phyloP scores from a whole-genome alignment of 495 filamentous ascomycete species.

The Astrothelium subdiscretum region DNA sequence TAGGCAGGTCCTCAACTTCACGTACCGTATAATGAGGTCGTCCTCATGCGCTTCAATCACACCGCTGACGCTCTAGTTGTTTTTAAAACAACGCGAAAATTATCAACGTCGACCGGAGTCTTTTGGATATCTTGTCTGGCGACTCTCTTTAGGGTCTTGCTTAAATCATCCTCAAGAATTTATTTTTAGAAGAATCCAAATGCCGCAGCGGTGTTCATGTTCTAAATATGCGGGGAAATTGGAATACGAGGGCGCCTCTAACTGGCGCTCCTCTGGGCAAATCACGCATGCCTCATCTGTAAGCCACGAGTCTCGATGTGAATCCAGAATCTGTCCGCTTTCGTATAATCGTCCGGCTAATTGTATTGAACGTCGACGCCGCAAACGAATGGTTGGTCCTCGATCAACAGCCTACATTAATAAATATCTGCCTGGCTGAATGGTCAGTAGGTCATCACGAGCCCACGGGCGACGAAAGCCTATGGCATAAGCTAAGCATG shows the following conservation, averaged over 20 bases:
- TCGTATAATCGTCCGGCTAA: neutral
- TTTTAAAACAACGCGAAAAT: neutral
- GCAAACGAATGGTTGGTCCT: neutral
- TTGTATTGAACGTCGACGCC: neutral
- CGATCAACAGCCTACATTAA: neutral
- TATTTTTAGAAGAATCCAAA: neutral
- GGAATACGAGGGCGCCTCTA: neutral
- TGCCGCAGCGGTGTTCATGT: neutral
- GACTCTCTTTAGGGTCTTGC: neutral
- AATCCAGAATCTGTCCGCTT: neutral
- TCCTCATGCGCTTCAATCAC: neutral
- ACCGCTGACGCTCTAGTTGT: neutral
- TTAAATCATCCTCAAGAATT: neutral
- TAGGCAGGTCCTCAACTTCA: neutral
- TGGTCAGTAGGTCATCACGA: neutral
- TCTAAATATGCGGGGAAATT: neutral
- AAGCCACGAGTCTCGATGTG: neutral
- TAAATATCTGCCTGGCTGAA: neutral
- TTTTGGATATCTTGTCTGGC: neutral
- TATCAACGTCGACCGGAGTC: neutral
- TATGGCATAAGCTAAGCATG: neutral
- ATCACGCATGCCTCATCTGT: neutral
- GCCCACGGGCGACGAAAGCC: neutral
- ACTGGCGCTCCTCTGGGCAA: neutral
- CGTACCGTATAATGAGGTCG: neutral